Evolutionary conservation across 345 rosid species (phyloP), one percentile per base, ranked within the genome.

Genomic region (Isatis tinctoria): DNA sequence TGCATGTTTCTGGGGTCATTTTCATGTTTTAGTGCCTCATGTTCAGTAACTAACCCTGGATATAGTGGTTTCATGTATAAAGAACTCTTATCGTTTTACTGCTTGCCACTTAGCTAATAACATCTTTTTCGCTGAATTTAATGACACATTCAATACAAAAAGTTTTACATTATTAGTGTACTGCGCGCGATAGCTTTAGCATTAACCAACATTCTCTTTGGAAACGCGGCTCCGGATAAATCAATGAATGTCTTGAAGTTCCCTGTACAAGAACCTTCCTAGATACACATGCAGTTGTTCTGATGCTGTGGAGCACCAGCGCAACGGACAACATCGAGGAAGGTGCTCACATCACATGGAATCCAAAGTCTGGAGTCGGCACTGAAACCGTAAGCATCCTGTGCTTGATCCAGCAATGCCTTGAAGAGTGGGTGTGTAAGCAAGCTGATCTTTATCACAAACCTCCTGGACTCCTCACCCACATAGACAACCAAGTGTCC

Each of bases 401-500:
- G 81, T 48, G 92, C 92, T 80, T 79, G 90, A 73, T 93, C 94
- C 60, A 91, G 79, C 85, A 91, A 77, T 44, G 90, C 91, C 83
- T 51, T 82, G 84, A 93, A 88, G 58, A 89, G 87, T 33, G 96
- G 96, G 58, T 93, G 90, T 39, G 82, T 67, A 74, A 93, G 96
- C 56, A 91, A 80, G 65, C 54, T 77, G 54, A 85, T 73, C 69
- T 88, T 89, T 78, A 90, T 89, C 69, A 93, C 94, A 69, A 82
- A 89, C 77, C 96, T 79, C 80, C 68, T 88, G 77, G 43, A 73
- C 24, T 86, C 76, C 24, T 93, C 91, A 1, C 98, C 98, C 4
- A 89, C 96, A 54, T 93, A 91, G 6, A 93, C 94, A 32, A 82
- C 94, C 7, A 91, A 75, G 71, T 91, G 96, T 60, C 97, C 96